phyloP scores from a whole-genome alignment of 192 early-diverging fungal species.

The Coemansia sp. region DNA sequence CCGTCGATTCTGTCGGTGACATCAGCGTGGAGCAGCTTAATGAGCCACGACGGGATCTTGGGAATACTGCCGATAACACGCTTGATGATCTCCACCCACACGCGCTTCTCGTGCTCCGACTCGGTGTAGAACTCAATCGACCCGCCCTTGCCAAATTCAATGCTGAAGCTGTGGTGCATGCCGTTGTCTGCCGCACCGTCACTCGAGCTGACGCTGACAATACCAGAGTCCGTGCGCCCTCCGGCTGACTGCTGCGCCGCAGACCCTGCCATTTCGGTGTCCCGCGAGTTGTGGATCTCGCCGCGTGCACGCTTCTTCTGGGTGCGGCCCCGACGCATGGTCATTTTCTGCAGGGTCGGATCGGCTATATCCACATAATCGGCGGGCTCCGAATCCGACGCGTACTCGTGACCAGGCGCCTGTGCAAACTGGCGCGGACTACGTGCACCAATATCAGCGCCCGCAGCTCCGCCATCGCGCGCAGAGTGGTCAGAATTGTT shows the following conservation, averaged over 20 bases:
- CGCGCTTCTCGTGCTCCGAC: conserved; percentile 43
- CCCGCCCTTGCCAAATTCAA: conserved; percentile 51
- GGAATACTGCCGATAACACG: conserved; percentile 45
- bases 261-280: neutral
- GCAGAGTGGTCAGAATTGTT: conserved; percentile 50
- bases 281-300: conserved; percentile 3
- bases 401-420: conserved; percentile 37
- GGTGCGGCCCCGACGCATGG: conserved; percentile 20
- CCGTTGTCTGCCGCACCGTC: conserved; percentile 29
- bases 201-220: conserved; percentile 25
- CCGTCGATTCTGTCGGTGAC: conserved; percentile 40
- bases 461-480: conserved; percentile 27
- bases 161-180: conserved; percentile 56
- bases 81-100: conserved; percentile 50
- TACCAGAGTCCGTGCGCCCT: conserved; percentile 32
- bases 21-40: conserved; percentile 54
- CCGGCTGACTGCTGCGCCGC: neutral
- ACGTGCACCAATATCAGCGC: neutral
- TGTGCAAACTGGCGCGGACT: conserved; percentile 5
- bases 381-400: conserved; percentile 50
- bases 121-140: conserved; percentile 54
- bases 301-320: conserved; percentile 6
- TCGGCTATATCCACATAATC: conserved; percentile 48
- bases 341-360: conserved; percentile 31
- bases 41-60: conserved; percentile 56